Conservation (phyloP, 352 stramenopile species). For the Phytophthora lateralis region DNA sequence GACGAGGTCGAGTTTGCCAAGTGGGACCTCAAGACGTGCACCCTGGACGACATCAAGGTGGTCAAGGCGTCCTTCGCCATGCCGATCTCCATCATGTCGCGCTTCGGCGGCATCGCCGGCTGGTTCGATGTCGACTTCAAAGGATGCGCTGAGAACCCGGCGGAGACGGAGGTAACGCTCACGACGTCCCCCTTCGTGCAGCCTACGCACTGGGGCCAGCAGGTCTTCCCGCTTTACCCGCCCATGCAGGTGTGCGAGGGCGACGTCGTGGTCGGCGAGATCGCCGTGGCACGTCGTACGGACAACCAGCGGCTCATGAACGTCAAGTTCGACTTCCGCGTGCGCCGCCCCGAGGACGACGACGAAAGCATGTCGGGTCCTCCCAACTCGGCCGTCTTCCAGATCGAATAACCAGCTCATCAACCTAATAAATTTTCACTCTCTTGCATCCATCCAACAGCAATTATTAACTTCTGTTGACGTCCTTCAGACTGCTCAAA, state of each 20-base stretch:
- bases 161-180: constrained; percentile 83
- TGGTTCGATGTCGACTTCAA: constrained; percentile 99
- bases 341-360: constrained; percentile 71
- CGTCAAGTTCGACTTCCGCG: constrained; percentile 85
- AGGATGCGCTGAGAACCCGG: constrained; percentile 81
- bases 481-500: constrained; percentile 5
- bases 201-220: constrained; percentile 89
- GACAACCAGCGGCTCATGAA: constrained; percentile 92
- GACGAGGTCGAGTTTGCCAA: constrained; percentile 82
- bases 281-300: constrained; percentile 73
- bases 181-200: constrained; percentile 92
- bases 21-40: constrained; percentile 88
- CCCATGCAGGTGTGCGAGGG: constrained; percentile 85
- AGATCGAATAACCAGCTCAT: constrained; percentile 78
- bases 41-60: constrained; percentile 82
- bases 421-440: constrained; percentile 39
- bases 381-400: constrained; percentile 71
- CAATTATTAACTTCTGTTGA: neutral
- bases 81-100: constrained; percentile 86
- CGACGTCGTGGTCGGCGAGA: constrained; percentile 71
- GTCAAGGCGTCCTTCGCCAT: constrained; percentile 77
- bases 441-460: constrained; percentile 25
- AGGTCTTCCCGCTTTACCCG: constrained; percentile 86
- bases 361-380: constrained; percentile 44
- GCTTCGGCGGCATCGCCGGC: constrained; percentile 94